Base-by-base conservation (phyloP, 2,329 filamentous ascomycete genomes). In the Claviceps pazoutovae region DNA sequence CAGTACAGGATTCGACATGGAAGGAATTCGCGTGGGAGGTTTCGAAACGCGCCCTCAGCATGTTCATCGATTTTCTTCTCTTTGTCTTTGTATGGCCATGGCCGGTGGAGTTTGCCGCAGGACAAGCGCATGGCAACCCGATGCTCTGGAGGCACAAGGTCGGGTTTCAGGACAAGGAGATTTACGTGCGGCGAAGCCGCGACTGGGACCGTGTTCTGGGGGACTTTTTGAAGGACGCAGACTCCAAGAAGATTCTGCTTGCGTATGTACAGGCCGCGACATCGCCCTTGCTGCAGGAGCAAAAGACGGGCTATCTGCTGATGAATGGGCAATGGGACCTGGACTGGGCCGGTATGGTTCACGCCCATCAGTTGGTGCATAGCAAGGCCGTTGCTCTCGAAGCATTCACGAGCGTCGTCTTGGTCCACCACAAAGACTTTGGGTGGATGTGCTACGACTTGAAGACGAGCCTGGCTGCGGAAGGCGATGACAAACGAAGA, bases 301-400 rank as follows among this genome's bases (percentile, higher is more conserved):
- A 81, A 59, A 95, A 94, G 75, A 95, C 89, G 34, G 89, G 88
- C 19, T 95, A 94, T 63, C 69, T 94, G 56, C 82, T 93, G 58
- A 86, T 95, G 74, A 86, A 90, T 63, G 79, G 76, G 55, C 78
- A 88, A 55, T 97, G 88, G 84, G 86, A 95, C 65, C 71, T 96
- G 54, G 89, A 95, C 64, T 96, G 90, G 76, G 74, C 75, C 46
- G 76, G 77, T 19, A 96, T 96, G 87, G 71, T 88, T 13, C 70
- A 76, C 55, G 88, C 87, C 4, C 84, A 88, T 46, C 69, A 70
- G 37, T 66, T 94, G 57, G 76, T 89, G 1, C 83, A 88, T 57
- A 72, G 74, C 57, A 81, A 80, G 60, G 72, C 74, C 19, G 60
- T 77, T 23, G 65, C 73, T 21, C 63, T 87, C 14, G 78, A 86